phyloP scores from a whole-genome alignment of 305 asterid species.

The Solanum hybrid region DNA sequence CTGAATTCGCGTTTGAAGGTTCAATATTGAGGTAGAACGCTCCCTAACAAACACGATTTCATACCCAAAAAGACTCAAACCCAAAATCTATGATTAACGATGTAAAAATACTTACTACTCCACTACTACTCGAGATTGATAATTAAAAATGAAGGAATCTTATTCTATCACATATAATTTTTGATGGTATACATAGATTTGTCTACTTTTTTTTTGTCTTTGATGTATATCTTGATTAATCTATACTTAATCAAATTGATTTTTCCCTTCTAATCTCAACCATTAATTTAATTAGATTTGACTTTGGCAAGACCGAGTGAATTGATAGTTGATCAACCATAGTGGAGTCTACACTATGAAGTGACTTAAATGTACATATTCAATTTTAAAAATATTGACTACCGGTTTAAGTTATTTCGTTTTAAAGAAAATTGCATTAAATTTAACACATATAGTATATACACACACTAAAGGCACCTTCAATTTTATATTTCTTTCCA shows the following conservation, averaged over 20 bases:
- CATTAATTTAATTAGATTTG: neutral
- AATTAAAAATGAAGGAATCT: neutral
- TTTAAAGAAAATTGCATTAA: neutral
- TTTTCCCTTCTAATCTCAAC: neutral
- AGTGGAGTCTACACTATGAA: neutral
- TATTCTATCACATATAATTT: neutral
- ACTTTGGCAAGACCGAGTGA: neutral
- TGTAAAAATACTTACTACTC: too few relatives aligned
- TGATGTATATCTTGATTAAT: neutral
- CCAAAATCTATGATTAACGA: fast-evolving
- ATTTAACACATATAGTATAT: neutral
- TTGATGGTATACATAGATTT: neutral
- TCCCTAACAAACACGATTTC: neutral
- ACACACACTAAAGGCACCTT: neutral
- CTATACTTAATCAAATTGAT: neutral
- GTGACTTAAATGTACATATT: neutral
- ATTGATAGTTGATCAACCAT: neutral
- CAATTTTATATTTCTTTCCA: neutral
- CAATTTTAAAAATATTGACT: neutral
- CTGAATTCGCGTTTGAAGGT: too few relatives aligned
- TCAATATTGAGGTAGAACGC: neutral
- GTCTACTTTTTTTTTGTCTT: neutral
- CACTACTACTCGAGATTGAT: neutral
- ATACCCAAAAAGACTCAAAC: neutral
- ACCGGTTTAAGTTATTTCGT: neutral